Evolutionary conservation across 495 filamentous ascomycete genomes (phyloP).

Genomic region (Glonium stellatum): DNA sequence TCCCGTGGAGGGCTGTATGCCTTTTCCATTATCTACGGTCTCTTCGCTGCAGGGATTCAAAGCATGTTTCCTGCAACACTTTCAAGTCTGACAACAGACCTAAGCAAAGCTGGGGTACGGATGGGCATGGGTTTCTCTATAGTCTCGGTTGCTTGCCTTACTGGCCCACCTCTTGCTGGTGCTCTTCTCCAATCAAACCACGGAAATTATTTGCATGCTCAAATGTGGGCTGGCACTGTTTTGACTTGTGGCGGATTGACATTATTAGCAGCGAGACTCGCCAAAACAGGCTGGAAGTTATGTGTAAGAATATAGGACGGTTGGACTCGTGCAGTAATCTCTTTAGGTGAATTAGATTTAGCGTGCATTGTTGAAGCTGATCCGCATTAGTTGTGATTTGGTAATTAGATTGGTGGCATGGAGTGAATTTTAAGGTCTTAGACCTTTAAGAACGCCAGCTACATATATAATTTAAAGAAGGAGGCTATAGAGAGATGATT

Average conservation of each 20-base stretch:
- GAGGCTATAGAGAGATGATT: too few species aligned
- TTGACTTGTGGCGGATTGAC: conserved; percentile 5
- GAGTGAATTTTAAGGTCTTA: too few species aligned
- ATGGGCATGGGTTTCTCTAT: conserved; percentile 36
- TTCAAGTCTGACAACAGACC: conserved; percentile 28
- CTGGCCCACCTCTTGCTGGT: conserved; percentile 33
- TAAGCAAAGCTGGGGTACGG: conserved; percentile 30
- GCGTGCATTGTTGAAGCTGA: too few species aligned
- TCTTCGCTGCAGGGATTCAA: conserved; percentile 30
- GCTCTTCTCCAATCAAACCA: conserved; percentile 29
- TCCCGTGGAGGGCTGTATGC: conserved; percentile 23
- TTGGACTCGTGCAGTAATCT: too few species aligned
- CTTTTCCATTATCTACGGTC: conserved; percentile 32
- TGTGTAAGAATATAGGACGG: too few species aligned
- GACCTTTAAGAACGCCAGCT: too few species aligned
- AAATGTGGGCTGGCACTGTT: conserved; percentile 28
- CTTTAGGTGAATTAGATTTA: too few species aligned
- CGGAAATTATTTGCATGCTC: conserved; percentile 27
- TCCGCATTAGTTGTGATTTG: too few species aligned
- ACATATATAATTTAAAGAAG: too few species aligned
- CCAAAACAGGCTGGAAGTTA: conserved; percentile 1
- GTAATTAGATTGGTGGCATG: too few species aligned
- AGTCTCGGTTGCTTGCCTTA: conserved; percentile 31
- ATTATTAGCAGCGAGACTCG: neutral
- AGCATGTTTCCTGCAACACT: conserved; percentile 31